A percentile compares a stretch with the other conserved stretches of the same genome.
Evolutionary conservation across 2,329 filamentous ascomycete genomes (phyloP).

Genomic region (Escovopsis weberi): DNA sequence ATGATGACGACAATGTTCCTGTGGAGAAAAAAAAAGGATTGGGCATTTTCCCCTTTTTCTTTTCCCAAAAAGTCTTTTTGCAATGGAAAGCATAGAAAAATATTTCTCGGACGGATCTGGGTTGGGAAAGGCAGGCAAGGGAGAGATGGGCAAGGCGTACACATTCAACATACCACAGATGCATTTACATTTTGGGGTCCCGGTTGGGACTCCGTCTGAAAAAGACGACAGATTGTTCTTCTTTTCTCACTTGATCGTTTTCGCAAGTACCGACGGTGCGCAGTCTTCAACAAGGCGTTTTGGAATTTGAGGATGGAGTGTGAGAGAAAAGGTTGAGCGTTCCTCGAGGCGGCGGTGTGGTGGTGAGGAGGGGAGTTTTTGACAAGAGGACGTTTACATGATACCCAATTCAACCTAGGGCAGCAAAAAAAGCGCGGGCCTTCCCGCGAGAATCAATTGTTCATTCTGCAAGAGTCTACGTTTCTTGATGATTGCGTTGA

Average conservation of each 20-base stretch:
- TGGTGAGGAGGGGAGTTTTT: constrained; percentile 2
- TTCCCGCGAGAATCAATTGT: too few species aligned
- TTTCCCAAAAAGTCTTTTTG: constrained; percentile 19
- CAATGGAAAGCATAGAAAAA: constrained; percentile 15
- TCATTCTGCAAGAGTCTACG: too few species aligned
- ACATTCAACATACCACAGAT: constrained; percentile 27
- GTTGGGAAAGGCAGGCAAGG: constrained; percentile 8
- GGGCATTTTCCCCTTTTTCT: constrained; percentile 10
- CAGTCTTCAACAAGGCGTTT: constrained; percentile 7
- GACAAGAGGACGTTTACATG: not conserved
- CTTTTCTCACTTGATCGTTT: too few species aligned
- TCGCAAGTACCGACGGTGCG: too few species aligned
- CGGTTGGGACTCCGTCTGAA: constrained; percentile 15
- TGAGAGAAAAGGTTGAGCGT: constrained; percentile 3
- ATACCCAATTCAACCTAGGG: constrained; percentile 8
- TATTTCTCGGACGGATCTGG: constrained; percentile 7
- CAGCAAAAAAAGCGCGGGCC: too few species aligned
- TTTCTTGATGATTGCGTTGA: too few species aligned
- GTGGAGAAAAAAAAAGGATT: constrained; percentile 11
- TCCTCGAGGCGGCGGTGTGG: not conserved
- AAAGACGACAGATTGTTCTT: not conserved
- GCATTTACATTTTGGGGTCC: constrained; percentile 17
- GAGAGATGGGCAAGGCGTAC: constrained; percentile 18
- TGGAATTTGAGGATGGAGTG: constrained; percentile 1
- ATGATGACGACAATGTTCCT: constrained; percentile 10